Evolutionary conservation across 306 rosid species (phyloP).

Genomic region (Boehmeria nivea): DNA sequence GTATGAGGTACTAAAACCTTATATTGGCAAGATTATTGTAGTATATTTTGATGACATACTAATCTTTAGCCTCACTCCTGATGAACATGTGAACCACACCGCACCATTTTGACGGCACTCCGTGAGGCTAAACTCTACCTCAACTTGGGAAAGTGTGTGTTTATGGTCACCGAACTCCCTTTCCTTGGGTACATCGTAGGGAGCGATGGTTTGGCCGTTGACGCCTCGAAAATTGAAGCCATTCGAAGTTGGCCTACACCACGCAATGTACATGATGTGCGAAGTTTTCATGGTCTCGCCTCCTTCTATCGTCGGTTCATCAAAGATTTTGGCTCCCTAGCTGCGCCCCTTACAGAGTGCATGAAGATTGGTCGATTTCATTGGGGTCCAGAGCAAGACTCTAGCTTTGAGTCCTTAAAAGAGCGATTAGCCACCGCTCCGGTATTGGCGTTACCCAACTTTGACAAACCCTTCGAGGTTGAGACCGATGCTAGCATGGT

Average conservation of each 20-base stretch:
- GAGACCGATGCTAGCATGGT: no score
- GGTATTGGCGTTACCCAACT: no score
- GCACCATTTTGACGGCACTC: no score
- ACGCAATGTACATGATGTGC: neutral
- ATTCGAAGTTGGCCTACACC: neutral
- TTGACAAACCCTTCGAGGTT: no score
- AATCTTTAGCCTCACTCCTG: neutral
- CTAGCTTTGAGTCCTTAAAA: no score
- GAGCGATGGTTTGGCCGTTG: neutral
- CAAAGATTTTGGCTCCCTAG: neutral
- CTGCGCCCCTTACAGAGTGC: no score
- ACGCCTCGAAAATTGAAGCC: neutral
- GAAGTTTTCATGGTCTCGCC: constrained; percentile 11
- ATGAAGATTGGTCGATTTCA: no score
- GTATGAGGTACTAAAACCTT: neutral
- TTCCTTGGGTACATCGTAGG: neutral
- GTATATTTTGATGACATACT: constrained; percentile 14
- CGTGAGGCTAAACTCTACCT: neutral
- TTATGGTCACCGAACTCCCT: neutral
- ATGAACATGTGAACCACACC: neutral
- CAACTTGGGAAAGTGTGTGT: neutral
- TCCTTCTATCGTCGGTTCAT: constrained; percentile 1
- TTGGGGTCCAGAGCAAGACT: no score
- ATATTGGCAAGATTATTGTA: neutral
- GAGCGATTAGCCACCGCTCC: no score